These are phyloP conservation scores for Phoenix roebelenii DNA, from an alignment of 176 grass and related monocot species.

Conservation along the genomic window DNA sequence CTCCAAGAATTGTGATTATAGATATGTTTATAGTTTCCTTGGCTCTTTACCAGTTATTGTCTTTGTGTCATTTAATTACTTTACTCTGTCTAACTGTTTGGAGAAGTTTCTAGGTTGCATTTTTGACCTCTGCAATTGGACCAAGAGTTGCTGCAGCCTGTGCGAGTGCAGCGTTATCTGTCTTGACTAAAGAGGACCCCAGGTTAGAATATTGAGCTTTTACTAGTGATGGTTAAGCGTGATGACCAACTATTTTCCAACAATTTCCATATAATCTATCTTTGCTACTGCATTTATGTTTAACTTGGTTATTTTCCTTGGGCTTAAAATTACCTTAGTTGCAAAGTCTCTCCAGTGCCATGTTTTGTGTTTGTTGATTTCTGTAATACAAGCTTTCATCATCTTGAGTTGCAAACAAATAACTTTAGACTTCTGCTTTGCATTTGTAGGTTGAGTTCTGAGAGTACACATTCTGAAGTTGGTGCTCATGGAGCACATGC, in stretches of 20 bases:
- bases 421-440: slow-evolving; percentile 2
- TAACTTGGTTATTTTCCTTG: no score
- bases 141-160: slow-evolving; percentile 95
- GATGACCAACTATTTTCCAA: no score
- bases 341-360: no score
- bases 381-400: no score
- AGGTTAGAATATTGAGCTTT: slow-evolving; percentile 29
- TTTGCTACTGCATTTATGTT: no score
- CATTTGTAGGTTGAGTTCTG: slow-evolving; percentile 46
- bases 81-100: no score
- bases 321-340: no score
- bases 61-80: neutral
- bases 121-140: slow-evolving; percentile 82
- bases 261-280: no score
- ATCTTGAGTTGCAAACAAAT: neutral
- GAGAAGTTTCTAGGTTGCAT: slow-evolving; percentile 50
- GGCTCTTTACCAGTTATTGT: neutral
- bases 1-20: no score
- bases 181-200: slow-evolving; percentile 64
- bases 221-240: no score
- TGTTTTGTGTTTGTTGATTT: no score
- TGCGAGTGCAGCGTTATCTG: slow-evolving; percentile 61
- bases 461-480: slow-evolving; percentile 43
- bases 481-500: slow-evolving; percentile 28
- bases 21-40: no score